These are phyloP conservation scores for Bacidia rubella DNA, from an alignment of 495 filamentous ascomycete species.

Conservation along the genomic window DNA sequence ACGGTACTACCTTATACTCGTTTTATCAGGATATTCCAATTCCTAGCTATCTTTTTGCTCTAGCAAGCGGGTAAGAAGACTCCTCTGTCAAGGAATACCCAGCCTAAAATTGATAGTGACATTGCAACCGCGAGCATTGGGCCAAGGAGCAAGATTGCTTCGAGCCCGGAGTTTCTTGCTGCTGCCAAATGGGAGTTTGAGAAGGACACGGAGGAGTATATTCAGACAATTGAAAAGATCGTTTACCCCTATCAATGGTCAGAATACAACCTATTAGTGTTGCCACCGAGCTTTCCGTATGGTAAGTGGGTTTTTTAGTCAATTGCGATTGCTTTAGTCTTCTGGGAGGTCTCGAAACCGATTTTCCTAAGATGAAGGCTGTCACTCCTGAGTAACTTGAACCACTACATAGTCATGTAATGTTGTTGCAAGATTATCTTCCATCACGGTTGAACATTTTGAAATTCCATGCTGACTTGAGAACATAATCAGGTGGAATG, in stretches of 20 bases:
- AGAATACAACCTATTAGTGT: conserved; percentile 82
- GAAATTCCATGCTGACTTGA: neutral
- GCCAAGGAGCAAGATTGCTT: conserved; percentile 68
- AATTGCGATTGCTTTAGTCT: too few relatives aligned
- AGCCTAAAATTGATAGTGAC: conserved; percentile 34
- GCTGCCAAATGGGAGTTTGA: conserved; percentile 84
- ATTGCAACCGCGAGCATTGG: conserved; percentile 74
- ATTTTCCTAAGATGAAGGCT: too few relatives aligned
- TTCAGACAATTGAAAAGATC: conserved; percentile 75
- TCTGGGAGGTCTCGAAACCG: too few relatives aligned
- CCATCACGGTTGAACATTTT: too few relatives aligned
- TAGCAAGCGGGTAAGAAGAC: conserved; percentile 59
- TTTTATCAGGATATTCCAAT: conserved; percentile 87
- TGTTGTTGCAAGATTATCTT: too few relatives aligned
- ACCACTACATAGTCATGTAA: too few relatives aligned
- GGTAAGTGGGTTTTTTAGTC: conserved; percentile 17
- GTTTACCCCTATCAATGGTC: conserved; percentile 86
- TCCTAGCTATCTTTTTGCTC: conserved; percentile 82
- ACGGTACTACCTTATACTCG: conserved; percentile 51
- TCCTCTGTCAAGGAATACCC: neutral
- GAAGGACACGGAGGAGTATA: conserved; percentile 76
- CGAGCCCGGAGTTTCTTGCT: conserved; percentile 72
- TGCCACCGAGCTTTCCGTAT: conserved; percentile 85
- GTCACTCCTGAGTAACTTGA: too few relatives aligned
- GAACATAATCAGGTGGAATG: neutral